Base-by-base conservation (phyloP, 2,329 filamentous ascomycete species). In the Kalmusia sp. region DNA sequence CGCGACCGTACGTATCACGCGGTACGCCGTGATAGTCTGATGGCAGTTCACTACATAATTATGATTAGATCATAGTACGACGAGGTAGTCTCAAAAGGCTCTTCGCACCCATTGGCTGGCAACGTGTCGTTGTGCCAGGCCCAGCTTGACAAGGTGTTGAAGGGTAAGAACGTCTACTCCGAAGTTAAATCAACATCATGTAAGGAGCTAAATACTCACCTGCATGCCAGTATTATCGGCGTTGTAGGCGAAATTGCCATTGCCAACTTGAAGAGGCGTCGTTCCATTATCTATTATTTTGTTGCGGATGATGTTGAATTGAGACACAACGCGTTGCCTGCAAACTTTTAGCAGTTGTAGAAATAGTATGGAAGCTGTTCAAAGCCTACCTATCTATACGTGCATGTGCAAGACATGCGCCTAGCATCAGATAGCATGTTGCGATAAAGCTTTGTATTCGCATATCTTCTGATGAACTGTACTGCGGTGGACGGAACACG, bases 211-310 rank as follows among this genome's bases (percentile, higher is more conserved):
- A n/a, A 19, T 12, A 11, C 34, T 24, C n/a, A 44, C 41, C 41
- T 44, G 79, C 4, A 80, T 62, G 2, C 78, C 79, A 0, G 79
- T 80, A 25, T 80, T 66, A 55, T 80, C 78, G 7, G 70, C 72
- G 6, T 77, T 77, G 49, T 80, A 80, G 8, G 78, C 79, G 41
- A 80, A 80, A 43, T 80, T 73, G 8, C 79, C 79, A 54, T 81
- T 81, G 7, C 78, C 78, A 2, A 80, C 72, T 62, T 80, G 79
- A 12, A 86, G 69, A 0, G 83, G 83, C 6, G 82, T 85, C 15
- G 77, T 78, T n/a, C 69, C 60, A 3, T 81, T 80, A 52, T 44
- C 19, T 27, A 44, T 44, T 30, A 77, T 81, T 33, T 72, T 73
- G 67, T 77, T 81, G 15, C 81, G 79, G 38, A 63, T 71, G 31